Evolutionary conservation across 805 yeast genomes (phyloP), one percentile per base, ranked within the genome.

Genomic region (Debaryomyces castellii): DNA sequence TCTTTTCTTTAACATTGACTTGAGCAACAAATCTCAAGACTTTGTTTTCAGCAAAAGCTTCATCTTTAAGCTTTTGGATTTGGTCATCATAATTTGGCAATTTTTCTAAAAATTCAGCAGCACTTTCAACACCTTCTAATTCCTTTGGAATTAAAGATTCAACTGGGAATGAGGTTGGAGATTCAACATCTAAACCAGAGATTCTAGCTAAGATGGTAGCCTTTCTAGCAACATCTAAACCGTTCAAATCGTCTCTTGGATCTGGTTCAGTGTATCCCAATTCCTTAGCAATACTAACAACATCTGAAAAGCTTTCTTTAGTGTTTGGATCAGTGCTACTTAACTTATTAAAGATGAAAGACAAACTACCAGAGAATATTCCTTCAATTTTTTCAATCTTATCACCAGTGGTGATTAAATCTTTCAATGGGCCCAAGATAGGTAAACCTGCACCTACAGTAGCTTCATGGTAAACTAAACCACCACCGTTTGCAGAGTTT

Each of bases 361-460:
- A 89, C 57, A 94, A 74, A 48, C 98, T 88, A 53, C 99, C 99
- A 7, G 97, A 89, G 62, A 94, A 86, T 58, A 94, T 92, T 53
- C 99, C 99, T 70, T 94, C 98, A 53, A 94, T 86, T 65, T 83
- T 87, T 58, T 83, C 85, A 53, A 94, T 81, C 71, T 89, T 82
- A 67, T 94, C 99, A 53, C 99, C 99, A 44, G 99, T 94, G 50
- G 81, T 79, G 36, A 94, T 77, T 69, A 92, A 77, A 65, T 94
- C 99, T 62, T 83, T 87, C 60, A 94, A 74, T 42, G 97, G 87
- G 40, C 89, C 85, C 58, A 94, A 84, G 51, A 94, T 82, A 49
- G 99, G 99, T 65, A 94, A 78, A 47, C 98, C 99, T 36, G 99
- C 99, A 62, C 98, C 98, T 48, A 94, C 98, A 6, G 97, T 89